These are phyloP conservation scores for Sanguinoderma infundibulare DNA, from an alignment of 1,284 basidiomycete genomes.

Conservation along the genomic window DNA sequence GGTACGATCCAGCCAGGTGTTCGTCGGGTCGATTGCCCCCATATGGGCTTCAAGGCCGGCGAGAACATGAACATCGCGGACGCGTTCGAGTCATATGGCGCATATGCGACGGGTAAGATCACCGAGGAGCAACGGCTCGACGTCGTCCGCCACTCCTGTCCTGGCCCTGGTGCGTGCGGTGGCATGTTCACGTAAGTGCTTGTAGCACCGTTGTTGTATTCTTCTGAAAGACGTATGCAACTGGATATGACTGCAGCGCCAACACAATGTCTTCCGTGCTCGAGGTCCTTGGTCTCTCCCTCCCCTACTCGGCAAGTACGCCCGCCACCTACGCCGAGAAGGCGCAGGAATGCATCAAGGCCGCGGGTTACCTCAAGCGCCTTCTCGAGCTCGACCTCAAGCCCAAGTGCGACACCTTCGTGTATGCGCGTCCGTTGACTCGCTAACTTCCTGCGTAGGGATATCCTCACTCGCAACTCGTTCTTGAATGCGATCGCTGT, in stretches of 20 bases:
- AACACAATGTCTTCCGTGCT: conserved; percentile 91
- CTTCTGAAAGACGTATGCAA: too few species aligned
- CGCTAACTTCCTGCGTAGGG: conserved; percentile 45
- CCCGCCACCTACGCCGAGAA: conserved; percentile 87
- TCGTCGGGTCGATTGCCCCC: conserved; percentile 79
- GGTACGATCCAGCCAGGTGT: conserved; percentile 82
- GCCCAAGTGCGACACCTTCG: conserved; percentile 59
- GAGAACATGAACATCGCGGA: conserved; percentile 84
- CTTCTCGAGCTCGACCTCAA: conserved; percentile 88
- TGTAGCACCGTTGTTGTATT: too few species aligned
- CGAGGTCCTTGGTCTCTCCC: conserved; percentile 91
- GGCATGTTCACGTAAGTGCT: conserved; percentile 85
- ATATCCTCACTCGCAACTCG: conserved; percentile 90
- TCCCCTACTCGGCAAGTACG: conserved; percentile 87
- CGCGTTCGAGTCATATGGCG: conserved; percentile 85
- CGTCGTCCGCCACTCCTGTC: conserved; percentile 83
- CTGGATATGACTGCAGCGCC: conserved; percentile 60
- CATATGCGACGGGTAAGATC: conserved; percentile 75
- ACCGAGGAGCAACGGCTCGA: conserved; percentile 79
- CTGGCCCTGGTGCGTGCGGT: conserved; percentile 71
- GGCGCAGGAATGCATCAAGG: conserved; percentile 82
- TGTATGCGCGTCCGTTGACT: too few species aligned
- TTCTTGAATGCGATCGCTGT: conserved; percentile 92
- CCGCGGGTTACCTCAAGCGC: conserved; percentile 82
- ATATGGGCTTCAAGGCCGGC: conserved; percentile 78